Evolutionary conservation across 2,329 filamentous ascomycete genomes (phyloP).

Genomic region (Scedosporium minutisporum): DNA sequence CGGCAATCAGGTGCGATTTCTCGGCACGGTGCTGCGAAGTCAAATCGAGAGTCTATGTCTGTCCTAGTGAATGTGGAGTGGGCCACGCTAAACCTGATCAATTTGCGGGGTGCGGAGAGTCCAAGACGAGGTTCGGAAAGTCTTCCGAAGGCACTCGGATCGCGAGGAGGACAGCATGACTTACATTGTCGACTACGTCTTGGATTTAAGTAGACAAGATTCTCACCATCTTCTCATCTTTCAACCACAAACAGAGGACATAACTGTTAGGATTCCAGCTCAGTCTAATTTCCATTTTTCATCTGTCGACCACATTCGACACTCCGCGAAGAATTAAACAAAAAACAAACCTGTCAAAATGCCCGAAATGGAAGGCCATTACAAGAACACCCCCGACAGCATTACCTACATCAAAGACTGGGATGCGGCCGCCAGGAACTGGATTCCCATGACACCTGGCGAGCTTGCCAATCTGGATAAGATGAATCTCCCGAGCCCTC

Average conservation of each 20-base stretch:
- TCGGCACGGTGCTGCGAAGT: too few species aligned
- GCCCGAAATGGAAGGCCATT: conserved; percentile 1
- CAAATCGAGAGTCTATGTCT: too few species aligned
- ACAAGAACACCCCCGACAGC: background rate
- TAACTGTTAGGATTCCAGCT: too few species aligned
- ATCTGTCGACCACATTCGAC: too few species aligned
- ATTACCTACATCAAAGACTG: conserved; percentile 1
- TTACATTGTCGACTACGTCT: too few species aligned
- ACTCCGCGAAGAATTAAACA: too few species aligned
- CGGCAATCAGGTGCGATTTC: background rate
- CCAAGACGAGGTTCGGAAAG: background rate
- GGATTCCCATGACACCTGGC: background rate
- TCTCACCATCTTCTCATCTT: too few species aligned
- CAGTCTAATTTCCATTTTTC: too few species aligned
- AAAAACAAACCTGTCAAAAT: background rate
- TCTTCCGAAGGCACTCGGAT: background rate
- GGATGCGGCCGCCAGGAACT: background rate
- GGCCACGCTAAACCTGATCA: background rate
- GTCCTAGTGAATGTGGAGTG: background rate
- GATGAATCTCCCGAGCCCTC: background rate
- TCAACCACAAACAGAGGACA: too few species aligned
- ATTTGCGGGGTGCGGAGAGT: background rate
- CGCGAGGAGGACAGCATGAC: background rate
- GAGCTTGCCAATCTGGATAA: background rate
- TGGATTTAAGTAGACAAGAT: too few species aligned